Percentiles rank a stretch among this genome's conserved stretches.
Conservation (phyloP, 495 filamentous ascomycete genomes). For the Penicillium verhagenii region DNA sequence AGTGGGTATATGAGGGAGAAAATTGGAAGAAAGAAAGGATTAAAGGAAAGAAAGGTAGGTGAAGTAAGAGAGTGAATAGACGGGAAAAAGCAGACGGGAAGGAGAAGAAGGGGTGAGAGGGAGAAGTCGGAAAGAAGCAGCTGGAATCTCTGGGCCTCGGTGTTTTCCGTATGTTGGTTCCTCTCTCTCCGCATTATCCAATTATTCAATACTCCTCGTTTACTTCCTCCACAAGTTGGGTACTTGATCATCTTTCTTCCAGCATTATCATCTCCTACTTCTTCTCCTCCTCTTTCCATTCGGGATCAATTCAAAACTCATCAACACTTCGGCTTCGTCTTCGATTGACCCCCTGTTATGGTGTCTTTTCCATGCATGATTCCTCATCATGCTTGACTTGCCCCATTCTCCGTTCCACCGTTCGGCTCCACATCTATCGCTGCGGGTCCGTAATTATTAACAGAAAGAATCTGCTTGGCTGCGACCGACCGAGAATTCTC, state of each 20-base stretch:
- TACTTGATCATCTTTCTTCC: background rate
- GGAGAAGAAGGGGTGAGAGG: constrained; percentile 9
- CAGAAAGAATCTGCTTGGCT: background rate
- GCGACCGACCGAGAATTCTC: background rate
- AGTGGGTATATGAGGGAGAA: constrained; percentile 1
- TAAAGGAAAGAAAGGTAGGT: constrained; percentile 11
- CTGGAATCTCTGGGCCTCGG: constrained; percentile 1
- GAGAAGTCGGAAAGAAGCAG: constrained; percentile 1
- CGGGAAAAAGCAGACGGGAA: constrained; percentile 4
- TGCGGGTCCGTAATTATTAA: constrained; percentile 7
- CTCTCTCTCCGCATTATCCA: constrained; percentile 1
- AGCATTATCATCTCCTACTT: background rate
- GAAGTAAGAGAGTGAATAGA: constrained; percentile 18
- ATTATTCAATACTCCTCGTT: background rate
- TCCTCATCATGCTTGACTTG: background rate
- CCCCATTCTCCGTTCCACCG: background rate
- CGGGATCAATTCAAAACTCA: background rate
- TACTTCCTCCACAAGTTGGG: too few relatives aligned
- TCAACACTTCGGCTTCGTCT: background rate
- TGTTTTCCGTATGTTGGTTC: background rate
- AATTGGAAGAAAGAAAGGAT: constrained; percentile 14
- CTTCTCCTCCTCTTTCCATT: background rate
- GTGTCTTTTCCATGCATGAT: background rate
- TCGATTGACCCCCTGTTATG: background rate
- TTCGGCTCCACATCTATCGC: background rate